phyloP scores from a whole-genome alignment of 2,329 filamentous ascomycete genomes.

The Beauveria pseudobassiana region DNA sequence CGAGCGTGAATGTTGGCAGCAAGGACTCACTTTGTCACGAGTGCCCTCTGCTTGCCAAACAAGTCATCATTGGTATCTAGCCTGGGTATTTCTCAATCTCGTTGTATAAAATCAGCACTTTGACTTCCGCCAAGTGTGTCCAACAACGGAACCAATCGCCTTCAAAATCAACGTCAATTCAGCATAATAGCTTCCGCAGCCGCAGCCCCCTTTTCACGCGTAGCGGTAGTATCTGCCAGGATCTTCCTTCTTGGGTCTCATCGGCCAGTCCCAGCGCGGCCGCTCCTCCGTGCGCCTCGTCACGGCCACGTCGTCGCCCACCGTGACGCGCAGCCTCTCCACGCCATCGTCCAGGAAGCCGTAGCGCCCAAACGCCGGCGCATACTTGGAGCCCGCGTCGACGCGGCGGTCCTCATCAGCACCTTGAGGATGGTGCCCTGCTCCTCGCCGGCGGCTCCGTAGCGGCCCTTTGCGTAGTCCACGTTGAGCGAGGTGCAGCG shows the following conservation, averaged over 20 bases:
- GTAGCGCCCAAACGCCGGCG: slow-evolving; percentile 67
- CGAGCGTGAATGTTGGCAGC: too few species aligned
- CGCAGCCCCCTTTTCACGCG: background rate
- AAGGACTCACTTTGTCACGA: background rate
- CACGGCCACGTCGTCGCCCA: slow-evolving; percentile 51
- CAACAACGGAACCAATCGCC: background rate
- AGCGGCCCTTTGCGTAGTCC: slow-evolving; percentile 58
- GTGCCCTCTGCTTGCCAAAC: background rate
- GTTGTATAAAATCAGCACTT: background rate
- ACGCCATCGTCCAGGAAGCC: slow-evolving; percentile 43
- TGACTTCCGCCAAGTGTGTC: background rate
- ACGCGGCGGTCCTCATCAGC: slow-evolving; percentile 64
- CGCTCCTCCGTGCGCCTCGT: slow-evolving; percentile 41
- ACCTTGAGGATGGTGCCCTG: slow-evolving; percentile 59
- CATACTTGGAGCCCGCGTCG: slow-evolving; percentile 59
- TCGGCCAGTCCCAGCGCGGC: slow-evolving; percentile 46
- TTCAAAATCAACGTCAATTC: background rate
- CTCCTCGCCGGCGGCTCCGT: slow-evolving; percentile 40
- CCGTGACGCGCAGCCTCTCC: slow-evolving; percentile 29
- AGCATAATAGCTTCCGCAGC: background rate
- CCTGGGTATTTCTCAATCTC: background rate
- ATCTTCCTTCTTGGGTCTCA: slow-evolving; percentile 14
- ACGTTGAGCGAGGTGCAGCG: slow-evolving; percentile 65
- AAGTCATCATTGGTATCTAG: background rate
- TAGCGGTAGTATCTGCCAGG: slow-evolving; percentile 19